Percentiles rank a stretch among this genome's conserved stretches.
These are phyloP conservation scores for Carnegiea gigantea DNA, from an alignment of 179 eudicot species.

Conservation along the genomic window DNA sequence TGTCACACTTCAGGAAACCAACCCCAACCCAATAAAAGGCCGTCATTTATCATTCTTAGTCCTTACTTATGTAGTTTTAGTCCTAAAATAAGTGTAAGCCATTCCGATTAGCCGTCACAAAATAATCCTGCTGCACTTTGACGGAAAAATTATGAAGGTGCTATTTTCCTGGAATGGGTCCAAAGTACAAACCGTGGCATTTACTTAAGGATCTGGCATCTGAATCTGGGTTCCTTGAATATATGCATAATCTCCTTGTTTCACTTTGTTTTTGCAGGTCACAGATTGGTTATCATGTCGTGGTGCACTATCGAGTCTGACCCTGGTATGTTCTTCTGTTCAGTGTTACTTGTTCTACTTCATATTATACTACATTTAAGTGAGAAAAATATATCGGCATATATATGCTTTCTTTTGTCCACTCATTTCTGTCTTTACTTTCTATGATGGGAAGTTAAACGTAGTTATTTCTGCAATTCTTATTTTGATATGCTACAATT, in stretches of 20 bases:
- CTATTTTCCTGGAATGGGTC: neutral
- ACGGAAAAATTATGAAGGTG: neutral
- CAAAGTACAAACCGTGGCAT: neutral
- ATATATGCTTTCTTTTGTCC: neutral
- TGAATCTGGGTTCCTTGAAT: neutral
- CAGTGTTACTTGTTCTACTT: neutral
- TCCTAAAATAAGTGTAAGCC: too few relatives aligned
- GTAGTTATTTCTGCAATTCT: neutral
- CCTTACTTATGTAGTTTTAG: too few relatives aligned
- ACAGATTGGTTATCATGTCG: constrained; percentile 26
- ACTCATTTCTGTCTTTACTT: neutral
- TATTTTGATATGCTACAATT: neutral
- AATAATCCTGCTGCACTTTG: too few relatives aligned
- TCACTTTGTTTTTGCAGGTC: constrained; percentile 22
- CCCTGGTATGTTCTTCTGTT: constrained; percentile 27
- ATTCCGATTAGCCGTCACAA: too few relatives aligned
- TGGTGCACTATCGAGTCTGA: constrained; percentile 45
- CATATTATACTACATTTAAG: neutral
- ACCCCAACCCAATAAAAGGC: too few relatives aligned
- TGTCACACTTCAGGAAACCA: too few relatives aligned
- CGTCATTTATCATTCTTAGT: too few relatives aligned
- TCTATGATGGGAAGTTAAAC: neutral
- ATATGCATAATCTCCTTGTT: neutral
- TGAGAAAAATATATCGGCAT: neutral
- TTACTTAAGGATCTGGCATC: neutral